Evolutionary conservation across 208 protist genomes (phyloP), one percentile per base, ranked within the genome.

Genomic region (Leishmania braziliensis): DNA sequence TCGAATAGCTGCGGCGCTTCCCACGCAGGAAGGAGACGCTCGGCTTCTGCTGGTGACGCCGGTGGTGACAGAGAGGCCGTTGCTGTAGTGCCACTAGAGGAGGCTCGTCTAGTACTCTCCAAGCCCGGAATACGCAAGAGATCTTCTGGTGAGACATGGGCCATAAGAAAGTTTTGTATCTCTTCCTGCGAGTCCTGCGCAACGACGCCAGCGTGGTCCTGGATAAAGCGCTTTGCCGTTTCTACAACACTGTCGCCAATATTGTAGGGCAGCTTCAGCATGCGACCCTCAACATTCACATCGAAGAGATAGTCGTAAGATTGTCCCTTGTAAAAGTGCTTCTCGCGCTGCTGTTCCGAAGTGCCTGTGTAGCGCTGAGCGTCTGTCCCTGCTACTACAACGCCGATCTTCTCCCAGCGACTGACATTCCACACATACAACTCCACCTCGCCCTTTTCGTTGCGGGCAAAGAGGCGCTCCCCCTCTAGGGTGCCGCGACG

Each of bases 241-340:
- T 93, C 86, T 62, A 93, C 93, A 16, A 98, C 81, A 69, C 93
- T 97, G 33, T 99, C 93, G 20, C 92, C 94, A 0, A 80, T 79
- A 81, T 99, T 98, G 88, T 98, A 99, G 10, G 90, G 84, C n/a
- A 99, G 88, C 78, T 96, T 95, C 54, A 97, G 88, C 89, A 91
- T 93, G 12, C 50, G 72, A 3, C 90, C 91, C 66, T 94, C 79
- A 16, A 98, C 87, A 80, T 99, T 94, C n/a, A 99, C 93, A 58
- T 98, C 92, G 84, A 99, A 99, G 26, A 99, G 84, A 76, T 98
- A 99, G 86, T 99, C 98, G 82, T 99, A 99, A 36, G 95, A 81
- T 56, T 91, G 89, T 5, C 98, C 98, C 39, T 98, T 88, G 71
- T 95, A 80, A 43, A 93, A 77, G 75, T 93, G 79, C 83, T 97